phyloP scores from a whole-genome alignment of 305 asterid genomes.

The Fraxinus xanthoxyloides region DNA sequence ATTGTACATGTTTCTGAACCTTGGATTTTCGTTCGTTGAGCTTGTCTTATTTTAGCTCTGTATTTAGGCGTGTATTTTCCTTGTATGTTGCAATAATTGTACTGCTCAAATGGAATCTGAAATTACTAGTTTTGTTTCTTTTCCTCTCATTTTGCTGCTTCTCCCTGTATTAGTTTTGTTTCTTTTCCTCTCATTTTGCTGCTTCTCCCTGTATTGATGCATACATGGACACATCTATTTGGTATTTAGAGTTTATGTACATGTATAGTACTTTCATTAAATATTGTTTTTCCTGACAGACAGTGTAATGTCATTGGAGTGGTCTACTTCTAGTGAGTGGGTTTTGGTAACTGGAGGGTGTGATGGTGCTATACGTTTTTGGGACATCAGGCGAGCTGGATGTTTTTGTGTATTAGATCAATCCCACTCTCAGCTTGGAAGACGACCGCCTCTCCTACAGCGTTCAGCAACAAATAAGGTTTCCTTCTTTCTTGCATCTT shows the following conservation, averaged over 20 bases:
- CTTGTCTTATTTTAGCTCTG: background rate
- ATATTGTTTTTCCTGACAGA: slow-evolving; percentile 46
- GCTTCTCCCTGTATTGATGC: background rate
- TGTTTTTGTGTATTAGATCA: slow-evolving; percentile 90
- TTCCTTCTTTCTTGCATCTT: slow-evolving; percentile 2
- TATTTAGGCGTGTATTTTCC: background rate
- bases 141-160: background rate
- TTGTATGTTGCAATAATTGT: background rate
- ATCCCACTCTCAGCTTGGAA: slow-evolving; percentile 83
- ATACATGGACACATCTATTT: slow-evolving; percentile 1
- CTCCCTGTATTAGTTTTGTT: background rate
- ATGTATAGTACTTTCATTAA: slow-evolving; percentile 13
- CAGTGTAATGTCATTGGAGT: slow-evolving; percentile 95
- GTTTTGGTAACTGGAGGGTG: slow-evolving; percentile 93
- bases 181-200: background rate
- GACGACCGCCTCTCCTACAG: slow-evolving; percentile 66
- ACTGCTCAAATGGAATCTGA: background rate
- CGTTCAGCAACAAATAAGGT: slow-evolving; percentile 71
- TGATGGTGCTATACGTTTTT: slow-evolving; percentile 96
- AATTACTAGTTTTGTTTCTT: background rate
- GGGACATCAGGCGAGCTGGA: slow-evolving; percentile 98
- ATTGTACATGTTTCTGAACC: background rate
- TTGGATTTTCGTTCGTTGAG: background rate
- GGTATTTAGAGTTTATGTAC: slow-evolving; percentile 16
- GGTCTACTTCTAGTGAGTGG: slow-evolving; percentile 98